A percentile compares a stretch with the other conserved stretches of the same genome.
phyloP scores from a whole-genome alignment of 106 monocot genomes.

The Acorus calamus region DNA sequence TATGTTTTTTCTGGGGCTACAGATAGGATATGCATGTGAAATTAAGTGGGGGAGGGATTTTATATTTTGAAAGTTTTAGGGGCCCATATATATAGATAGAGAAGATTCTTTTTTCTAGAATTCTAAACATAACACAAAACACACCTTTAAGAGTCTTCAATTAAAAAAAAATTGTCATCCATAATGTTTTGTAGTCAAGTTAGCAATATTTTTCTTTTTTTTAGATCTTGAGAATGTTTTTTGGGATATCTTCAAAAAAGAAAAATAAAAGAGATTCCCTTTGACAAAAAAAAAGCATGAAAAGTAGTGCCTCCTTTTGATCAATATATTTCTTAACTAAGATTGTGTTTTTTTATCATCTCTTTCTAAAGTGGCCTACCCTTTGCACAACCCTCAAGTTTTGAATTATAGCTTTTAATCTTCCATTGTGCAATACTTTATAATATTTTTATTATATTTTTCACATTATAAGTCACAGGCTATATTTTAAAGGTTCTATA shows the following conservation, averaged over 20 bases:
- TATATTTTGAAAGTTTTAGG: conserved; percentile 4
- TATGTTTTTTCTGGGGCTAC: conserved; percentile 13
- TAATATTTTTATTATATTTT: conserved; percentile 2
- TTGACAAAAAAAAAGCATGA: conserved; percentile 18
- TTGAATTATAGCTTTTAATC: conserved; percentile 30
- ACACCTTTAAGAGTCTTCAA: conserved; percentile 17
- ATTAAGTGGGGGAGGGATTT: background rate
- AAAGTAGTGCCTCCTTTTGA: conserved; percentile 40
- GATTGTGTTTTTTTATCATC: conserved; percentile 13
- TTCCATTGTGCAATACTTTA: background rate
- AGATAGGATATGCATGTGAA: conserved; percentile 18
- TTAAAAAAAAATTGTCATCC: conserved; percentile 44
- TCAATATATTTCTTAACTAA: conserved; percentile 21
- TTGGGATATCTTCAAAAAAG: too few relatives aligned
- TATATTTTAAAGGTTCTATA: too few relatives aligned
- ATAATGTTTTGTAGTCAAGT: conserved; percentile 5
- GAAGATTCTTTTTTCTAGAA: conserved; percentile 43
- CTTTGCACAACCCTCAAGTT: conserved; percentile 45
- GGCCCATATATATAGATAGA: background rate
- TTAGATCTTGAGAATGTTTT: conserved; percentile 28
- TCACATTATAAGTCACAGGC: background rate
- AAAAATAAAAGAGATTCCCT: conserved; percentile 11
- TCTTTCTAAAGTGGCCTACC: conserved; percentile 38
- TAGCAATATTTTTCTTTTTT: conserved; percentile 7
- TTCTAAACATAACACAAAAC: conserved; percentile 21